Evolutionary conservation across 768 basidiomycete genomes (phyloP).

Genomic region (Dictyophora rubrovolvata): DNA sequence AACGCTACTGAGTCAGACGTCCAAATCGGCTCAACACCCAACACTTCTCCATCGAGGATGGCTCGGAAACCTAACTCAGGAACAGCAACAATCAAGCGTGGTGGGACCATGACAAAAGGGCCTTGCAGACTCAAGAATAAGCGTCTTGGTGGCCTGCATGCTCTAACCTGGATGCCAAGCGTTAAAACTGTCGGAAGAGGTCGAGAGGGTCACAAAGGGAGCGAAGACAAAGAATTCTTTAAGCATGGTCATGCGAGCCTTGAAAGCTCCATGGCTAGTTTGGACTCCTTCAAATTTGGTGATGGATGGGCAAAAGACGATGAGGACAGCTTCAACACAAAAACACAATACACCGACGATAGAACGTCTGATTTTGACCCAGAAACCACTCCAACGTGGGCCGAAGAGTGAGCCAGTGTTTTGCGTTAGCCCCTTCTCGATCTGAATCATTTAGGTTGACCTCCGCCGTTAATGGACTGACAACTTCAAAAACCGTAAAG

Average conservation of each 20-base stretch:
- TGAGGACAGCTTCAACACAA: slow-evolving; percentile 31
- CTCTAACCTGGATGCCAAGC: slow-evolving; percentile 61
- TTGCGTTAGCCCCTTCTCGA: slow-evolving; percentile 1
- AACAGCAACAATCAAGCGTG: slow-evolving; percentile 5
- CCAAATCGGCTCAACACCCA: not conserved
- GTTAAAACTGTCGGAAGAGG: slow-evolving; percentile 51
- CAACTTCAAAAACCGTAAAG: slow-evolving; percentile 36
- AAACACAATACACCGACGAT: slow-evolving; percentile 2
- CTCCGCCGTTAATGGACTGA: slow-evolving; percentile 55
- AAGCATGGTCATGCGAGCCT: slow-evolving; percentile 40
- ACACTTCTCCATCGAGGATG: not conserved
- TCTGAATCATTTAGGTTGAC: slow-evolving; percentile 49
- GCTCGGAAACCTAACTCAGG: not conserved
- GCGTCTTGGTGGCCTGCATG: slow-evolving; percentile 42
- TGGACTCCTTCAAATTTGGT: slow-evolving; percentile 26
- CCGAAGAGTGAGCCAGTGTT: slow-evolving; percentile 55
- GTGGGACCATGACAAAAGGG: slow-evolving; percentile 38
- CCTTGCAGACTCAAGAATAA: slow-evolving; percentile 34
- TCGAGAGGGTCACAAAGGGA: slow-evolving; percentile 29
- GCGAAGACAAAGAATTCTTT: slow-evolving; percentile 46
- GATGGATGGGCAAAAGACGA: slow-evolving; percentile 8
- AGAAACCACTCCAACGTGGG: slow-evolving; percentile 41
- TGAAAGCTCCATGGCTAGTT: slow-evolving; percentile 37
- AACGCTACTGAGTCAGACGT: not conserved
- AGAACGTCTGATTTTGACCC: slow-evolving; percentile 17